Base-by-base conservation (phyloP, 192 early-diverging fungal species). In the Coemansia umbellata region DNA sequence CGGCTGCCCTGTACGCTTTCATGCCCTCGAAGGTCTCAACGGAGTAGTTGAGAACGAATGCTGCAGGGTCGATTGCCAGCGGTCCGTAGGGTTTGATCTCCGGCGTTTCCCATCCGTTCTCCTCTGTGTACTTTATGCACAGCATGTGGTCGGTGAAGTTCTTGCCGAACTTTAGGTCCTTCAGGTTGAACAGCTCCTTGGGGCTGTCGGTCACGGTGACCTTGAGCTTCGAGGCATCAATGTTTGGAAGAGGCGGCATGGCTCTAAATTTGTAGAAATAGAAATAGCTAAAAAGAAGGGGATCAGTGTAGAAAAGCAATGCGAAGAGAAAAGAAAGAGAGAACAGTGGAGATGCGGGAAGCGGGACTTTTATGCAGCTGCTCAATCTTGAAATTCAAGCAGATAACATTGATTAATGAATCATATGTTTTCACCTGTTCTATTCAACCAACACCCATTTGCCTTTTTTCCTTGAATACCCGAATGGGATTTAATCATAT, bases 141-240 rank as follows among this genome's bases (percentile, higher is more conserved):
- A 98, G 78, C 95, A 98, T 98, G 80, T 98, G 93, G 79, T 98
- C 95, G 10, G 93, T 83, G 49, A 96, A 98, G 23, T 84, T 82
- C 53, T 87, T 80, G 37, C 95, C 95, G 73, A 98, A 98, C 22
- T 87, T 77, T 37, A 98, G 76, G 21, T 54, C 30, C 39, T 66
- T 54, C 39, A 59, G 44, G 27, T 57, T 62, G 42, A 42, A 9
- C 48, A 60, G 21, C 26, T 35, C 49, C 57, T 74, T 70, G 51
- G 71, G 71, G 19, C 35, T 31, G 21, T 37, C 37, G 15, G 66
- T 71, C 52, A 74, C 50, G 18, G 78, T 74, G 40, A 40, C 62
- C 17, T 52, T 64, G 17, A 78, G 64, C 60, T 69, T 68, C 31
- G 74, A 62, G 3, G 63, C 67, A 47, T 78, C 63, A 39, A 70